These are phyloP conservation scores for Fusarium nygamai DNA, from an alignment of 2,329 filamentous ascomycete genomes.

Conservation along the genomic window DNA sequence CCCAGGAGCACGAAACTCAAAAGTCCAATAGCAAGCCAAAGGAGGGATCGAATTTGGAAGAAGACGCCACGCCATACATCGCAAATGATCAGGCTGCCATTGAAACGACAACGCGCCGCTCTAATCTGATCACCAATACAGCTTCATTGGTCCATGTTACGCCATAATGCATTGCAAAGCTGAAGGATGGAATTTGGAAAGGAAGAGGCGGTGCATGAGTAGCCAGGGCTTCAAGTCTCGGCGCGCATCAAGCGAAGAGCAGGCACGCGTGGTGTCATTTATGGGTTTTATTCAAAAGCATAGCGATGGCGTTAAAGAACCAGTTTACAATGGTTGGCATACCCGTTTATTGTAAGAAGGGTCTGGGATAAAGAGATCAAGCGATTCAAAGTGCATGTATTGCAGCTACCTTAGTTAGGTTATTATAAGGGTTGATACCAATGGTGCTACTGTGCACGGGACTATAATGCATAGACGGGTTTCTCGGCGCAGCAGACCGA, in stretches of 20 bases:
- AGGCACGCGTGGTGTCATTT: neutral
- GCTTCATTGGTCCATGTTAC: neutral
- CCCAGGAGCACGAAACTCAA: slow-evolving; percentile 19
- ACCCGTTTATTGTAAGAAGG: neutral
- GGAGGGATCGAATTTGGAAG: slow-evolving; percentile 4
- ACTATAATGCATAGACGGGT: neutral
- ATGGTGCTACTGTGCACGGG: neutral
- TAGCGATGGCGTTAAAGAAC: slow-evolving; percentile 38
- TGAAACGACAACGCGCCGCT: slow-evolving; percentile 23
- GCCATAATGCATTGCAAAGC: neutral
- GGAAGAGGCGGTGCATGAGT: neutral
- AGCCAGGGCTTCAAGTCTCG: neutral
- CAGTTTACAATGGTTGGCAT: slow-evolving; percentile 6
- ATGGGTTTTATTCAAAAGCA: slow-evolving; percentile 24
- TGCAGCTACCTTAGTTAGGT: neutral
- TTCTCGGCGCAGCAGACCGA: neutral
- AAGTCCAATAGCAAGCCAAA: slow-evolving; percentile 8
- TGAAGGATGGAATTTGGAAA: neutral
- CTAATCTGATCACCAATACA: neutral
- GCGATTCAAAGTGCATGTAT: neutral
- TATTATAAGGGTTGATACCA: slow-evolving; percentile 7
- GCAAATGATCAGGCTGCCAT: neutral
- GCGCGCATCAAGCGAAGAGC: neutral
- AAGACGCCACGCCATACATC: slow-evolving; percentile 9
- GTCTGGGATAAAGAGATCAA: neutral